phyloP scores from a whole-genome alignment of 257 asterid species.

The Jaltomata sinuosa region DNA sequence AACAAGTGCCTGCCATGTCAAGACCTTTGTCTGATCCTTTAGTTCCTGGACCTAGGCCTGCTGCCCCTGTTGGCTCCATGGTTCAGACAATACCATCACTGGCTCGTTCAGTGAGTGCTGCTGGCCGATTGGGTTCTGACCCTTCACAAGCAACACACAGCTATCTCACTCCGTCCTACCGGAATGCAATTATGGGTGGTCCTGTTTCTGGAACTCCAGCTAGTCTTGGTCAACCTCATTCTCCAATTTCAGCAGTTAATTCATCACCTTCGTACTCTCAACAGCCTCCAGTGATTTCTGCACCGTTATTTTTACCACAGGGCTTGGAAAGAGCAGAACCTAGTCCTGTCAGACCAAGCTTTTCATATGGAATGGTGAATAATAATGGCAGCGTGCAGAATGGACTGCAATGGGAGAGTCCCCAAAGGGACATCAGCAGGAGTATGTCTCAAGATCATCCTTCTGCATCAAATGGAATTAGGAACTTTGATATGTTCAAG shows the following conservation, averaged over 20 bases:
- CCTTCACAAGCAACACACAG: constrained; percentile 40
- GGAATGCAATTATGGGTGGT: constrained; percentile 69
- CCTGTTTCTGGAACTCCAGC: constrained; percentile 33
- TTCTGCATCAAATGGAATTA: constrained; percentile 26
- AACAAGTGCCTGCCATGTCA: constrained; percentile 38
- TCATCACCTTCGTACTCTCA: constrained; percentile 30
- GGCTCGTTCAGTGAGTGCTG: constrained; percentile 74
- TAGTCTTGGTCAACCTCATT: constrained; percentile 41
- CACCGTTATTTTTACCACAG: constrained; percentile 33
- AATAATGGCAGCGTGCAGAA: constrained; percentile 29
- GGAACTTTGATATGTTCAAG: constrained; percentile 31
- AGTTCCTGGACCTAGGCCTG: constrained; percentile 45
- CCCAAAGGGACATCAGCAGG: constrained; percentile 36
- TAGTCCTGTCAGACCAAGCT: constrained; percentile 24
- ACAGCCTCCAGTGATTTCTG: constrained; percentile 30
- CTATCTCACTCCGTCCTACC: constrained; percentile 69
- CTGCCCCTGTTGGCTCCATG: constrained; percentile 40
- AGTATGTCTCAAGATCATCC: constrained; percentile 9
- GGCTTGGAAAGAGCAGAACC: constrained; percentile 47
- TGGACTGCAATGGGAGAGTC: constrained; percentile 48
- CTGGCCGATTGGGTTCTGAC: constrained; percentile 77
- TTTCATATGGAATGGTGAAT: constrained; percentile 53
- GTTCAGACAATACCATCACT: constrained; percentile 49
- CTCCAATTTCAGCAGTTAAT: constrained; percentile 42
- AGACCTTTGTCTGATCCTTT: constrained; percentile 84